Evolutionary conservation across 768 basidiomycete genomes (phyloP).

Genomic region (Crucibulum laeve): DNA sequence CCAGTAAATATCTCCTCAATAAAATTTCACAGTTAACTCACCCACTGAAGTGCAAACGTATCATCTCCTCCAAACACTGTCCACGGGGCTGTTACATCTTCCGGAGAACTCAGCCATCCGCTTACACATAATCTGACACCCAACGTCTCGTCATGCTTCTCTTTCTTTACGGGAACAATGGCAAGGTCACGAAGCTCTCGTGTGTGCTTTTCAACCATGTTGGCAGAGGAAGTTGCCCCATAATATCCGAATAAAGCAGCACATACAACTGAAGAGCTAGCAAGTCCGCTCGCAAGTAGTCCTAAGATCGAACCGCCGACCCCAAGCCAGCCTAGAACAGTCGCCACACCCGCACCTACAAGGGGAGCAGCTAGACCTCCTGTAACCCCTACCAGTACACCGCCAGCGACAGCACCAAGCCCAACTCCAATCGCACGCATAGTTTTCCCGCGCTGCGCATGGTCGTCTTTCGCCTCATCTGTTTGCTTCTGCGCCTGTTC

Average conservation of each 20-base stretch:
- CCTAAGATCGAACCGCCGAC: conserved; percentile 50
- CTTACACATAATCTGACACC: conserved; percentile 50
- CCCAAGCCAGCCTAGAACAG: conserved; percentile 45
- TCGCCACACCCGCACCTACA: conserved; percentile 48
- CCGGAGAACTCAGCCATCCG: conserved; percentile 43
- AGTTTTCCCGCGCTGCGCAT: conserved; percentile 35
- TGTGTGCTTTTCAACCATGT: conserved; percentile 47
- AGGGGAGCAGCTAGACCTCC: conserved; percentile 57
- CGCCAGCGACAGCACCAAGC: conserved; percentile 49
- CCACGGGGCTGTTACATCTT: conserved; percentile 52
- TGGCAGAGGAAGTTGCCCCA: conserved; percentile 43
- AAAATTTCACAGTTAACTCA: conserved; percentile 17
- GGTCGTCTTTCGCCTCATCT: conserved; percentile 30
- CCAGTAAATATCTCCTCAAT: not conserved
- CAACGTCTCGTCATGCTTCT: conserved; percentile 36
- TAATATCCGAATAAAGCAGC: conserved; percentile 57
- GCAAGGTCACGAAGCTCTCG: conserved; percentile 50
- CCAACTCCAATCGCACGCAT: conserved; percentile 45
- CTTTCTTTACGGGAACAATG: conserved; percentile 38
- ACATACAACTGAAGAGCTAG: conserved; percentile 51
- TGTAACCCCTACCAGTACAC: conserved; percentile 52
- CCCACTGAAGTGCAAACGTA: conserved; percentile 57
- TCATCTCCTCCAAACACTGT: conserved; percentile 44
- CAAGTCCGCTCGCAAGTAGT: conserved; percentile 46
- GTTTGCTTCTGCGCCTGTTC: conserved; percentile 39